A percentile compares a stretch with the other conserved stretches of the same genome.
phyloP scores from a whole-genome alignment of 495 filamentous ascomycete genomes.

The Aspergillus cristatus region DNA sequence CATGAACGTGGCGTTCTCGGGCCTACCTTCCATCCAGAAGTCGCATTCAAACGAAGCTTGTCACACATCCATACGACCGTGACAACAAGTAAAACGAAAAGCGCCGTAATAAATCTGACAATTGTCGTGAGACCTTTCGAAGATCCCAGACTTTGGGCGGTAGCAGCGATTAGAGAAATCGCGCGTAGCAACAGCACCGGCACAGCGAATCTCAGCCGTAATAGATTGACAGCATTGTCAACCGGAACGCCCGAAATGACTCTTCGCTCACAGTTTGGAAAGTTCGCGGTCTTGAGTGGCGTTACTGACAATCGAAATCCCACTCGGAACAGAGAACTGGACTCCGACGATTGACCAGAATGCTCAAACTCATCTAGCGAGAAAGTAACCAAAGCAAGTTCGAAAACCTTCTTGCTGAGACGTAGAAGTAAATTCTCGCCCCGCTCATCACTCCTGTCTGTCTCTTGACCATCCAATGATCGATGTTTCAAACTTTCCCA shows the following conservation, averaged over 20 bases:
- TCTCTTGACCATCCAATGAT: too few species aligned
- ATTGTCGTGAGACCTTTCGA: not conserved
- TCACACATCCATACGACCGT: not conserved
- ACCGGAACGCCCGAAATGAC: not conserved
- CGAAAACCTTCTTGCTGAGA: not conserved
- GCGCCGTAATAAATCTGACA: not conserved
- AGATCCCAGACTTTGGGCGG: not conserved
- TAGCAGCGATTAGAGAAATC: not conserved
- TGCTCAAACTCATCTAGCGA: not conserved
- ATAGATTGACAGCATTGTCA: not conserved
- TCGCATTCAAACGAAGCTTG: not conserved
- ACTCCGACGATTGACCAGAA: not conserved
- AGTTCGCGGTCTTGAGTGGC: too few species aligned
- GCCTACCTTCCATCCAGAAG: not conserved
- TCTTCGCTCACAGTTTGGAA: not conserved
- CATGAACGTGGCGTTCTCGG: not conserved
- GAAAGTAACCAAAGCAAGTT: not conserved
- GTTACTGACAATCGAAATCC: too few species aligned
- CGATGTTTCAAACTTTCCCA: not conserved
- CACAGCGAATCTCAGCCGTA: slow-evolving; percentile 10
- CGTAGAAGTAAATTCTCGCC: too few species aligned
- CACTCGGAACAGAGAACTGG: too few species aligned
- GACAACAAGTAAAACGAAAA: not conserved
- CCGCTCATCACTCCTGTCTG: too few species aligned
- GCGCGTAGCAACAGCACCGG: slow-evolving; percentile 7